These are phyloP conservation scores for Termitomyces sp. DNA, from an alignment of 768 basidiomycete species.

Conservation along the genomic window DNA sequence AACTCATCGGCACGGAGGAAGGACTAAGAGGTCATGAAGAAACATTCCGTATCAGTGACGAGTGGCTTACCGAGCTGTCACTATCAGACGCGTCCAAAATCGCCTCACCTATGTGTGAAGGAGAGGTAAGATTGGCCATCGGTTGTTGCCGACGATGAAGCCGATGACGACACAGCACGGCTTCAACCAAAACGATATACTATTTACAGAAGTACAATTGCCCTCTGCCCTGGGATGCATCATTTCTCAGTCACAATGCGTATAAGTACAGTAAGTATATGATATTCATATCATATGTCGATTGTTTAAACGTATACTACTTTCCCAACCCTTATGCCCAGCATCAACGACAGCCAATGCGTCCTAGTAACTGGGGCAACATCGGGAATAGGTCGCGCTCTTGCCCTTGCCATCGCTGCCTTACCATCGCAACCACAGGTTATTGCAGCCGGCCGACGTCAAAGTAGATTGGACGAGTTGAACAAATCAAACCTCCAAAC, in stretches of 20 bases:
- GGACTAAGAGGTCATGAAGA: slow-evolving; percentile 28
- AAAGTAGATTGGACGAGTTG: slow-evolving; percentile 52
- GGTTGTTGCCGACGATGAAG: slow-evolving; percentile 6
- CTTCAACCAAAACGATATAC: no score
- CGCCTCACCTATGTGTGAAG: slow-evolving; percentile 3
- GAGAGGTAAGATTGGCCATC: slow-evolving; percentile 13
- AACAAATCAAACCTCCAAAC: slow-evolving; percentile 36
- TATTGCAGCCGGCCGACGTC: slow-evolving; percentile 48
- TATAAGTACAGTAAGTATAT: slow-evolving; percentile 11
- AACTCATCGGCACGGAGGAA: slow-evolving; percentile 49
- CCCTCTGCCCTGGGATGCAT: slow-evolving; percentile 54
- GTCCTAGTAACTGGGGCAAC: slow-evolving; percentile 32
- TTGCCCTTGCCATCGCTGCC: slow-evolving; percentile 45
- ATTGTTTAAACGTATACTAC: no score
- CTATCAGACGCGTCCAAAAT: not conserved
- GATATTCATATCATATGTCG: no score
- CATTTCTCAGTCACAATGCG: slow-evolving; percentile 45
- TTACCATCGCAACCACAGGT: slow-evolving; percentile 47
- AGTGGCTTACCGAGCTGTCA: slow-evolving; percentile 6
- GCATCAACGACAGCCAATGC: slow-evolving; percentile 23
- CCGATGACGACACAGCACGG: slow-evolving; percentile 4
- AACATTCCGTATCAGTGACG: not conserved
- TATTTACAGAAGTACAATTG: slow-evolving; percentile 54
- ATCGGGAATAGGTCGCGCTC: slow-evolving; percentile 53
- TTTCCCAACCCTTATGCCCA: not conserved